These are phyloP conservation scores for Lunasporangiospora selenospora DNA, from an alignment of 192 early-diverging fungal genomes.

Conservation along the genomic window DNA sequence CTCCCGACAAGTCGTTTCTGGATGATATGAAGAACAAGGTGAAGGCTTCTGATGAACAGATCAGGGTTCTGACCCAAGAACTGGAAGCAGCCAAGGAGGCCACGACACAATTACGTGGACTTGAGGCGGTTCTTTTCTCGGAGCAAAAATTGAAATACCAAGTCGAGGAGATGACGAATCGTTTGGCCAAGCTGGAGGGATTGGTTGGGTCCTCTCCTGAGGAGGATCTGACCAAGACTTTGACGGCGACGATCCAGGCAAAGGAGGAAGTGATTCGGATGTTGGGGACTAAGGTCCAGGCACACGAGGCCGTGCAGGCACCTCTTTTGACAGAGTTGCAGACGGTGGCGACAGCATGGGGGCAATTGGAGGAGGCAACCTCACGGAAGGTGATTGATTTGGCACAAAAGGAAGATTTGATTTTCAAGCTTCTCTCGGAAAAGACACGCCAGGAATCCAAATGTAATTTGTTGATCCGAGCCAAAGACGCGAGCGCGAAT, in stretches of 20 bases:
- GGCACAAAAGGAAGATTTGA: slow-evolving; percentile 78
- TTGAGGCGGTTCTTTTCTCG: slow-evolving; percentile 8
- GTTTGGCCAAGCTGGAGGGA: slow-evolving; percentile 34
- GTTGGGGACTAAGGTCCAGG: slow-evolving; percentile 61
- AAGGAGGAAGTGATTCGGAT: slow-evolving; percentile 61
- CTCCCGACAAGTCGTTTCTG: slow-evolving; percentile 49
- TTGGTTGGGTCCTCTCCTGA: slow-evolving; percentile 34
- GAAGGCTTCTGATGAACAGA: slow-evolving; percentile 51
- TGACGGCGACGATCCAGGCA: slow-evolving; percentile 37
- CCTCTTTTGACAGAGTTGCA: slow-evolving; percentile 71
- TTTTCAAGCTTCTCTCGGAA: slow-evolving; percentile 80
- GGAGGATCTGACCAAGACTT: slow-evolving; percentile 26
- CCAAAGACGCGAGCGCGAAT: slow-evolving; percentile 69
- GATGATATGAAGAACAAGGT: slow-evolving; percentile 58
- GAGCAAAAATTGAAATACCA: slow-evolving; percentile 54
- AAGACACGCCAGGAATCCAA: slow-evolving; percentile 89
- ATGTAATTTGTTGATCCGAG: slow-evolving; percentile 72
- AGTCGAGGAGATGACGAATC: slow-evolving; percentile 47
- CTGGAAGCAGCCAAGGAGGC: slow-evolving; percentile 26
- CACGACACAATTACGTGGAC: slow-evolving; percentile 5
- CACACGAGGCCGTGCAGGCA: slow-evolving; percentile 46
- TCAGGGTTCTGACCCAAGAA: slow-evolving; percentile 5
- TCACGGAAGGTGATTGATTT: slow-evolving; percentile 80
- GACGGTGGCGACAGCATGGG: slow-evolving; percentile 69
- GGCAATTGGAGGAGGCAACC: slow-evolving; percentile 85